Evolutionary conservation across 139 green algal species (phyloP).

Genomic region (Chloropicon primus): DNA sequence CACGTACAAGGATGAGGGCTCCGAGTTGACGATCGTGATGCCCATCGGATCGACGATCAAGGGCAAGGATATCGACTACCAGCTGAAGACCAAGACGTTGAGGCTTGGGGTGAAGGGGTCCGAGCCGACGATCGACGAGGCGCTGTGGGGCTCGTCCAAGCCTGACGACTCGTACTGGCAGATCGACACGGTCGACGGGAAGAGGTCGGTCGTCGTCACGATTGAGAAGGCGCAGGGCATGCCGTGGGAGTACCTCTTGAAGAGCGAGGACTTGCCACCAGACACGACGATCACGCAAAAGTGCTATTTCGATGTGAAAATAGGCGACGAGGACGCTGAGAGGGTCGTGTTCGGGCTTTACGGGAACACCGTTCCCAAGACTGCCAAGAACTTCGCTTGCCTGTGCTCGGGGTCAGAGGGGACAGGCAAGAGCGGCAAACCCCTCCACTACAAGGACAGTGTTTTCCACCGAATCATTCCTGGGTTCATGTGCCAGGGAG

Average conservation of each 20-base stretch:
- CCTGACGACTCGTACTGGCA: constrained; percentile 15
- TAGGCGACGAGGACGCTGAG: constrained; percentile 34
- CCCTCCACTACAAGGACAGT: not conserved
- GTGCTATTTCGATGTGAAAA: constrained; percentile 13
- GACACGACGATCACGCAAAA: constrained; percentile 29
- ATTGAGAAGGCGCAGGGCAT: constrained; percentile 6
- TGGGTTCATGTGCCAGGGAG: constrained; percentile 7
- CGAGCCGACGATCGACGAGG: not conserved
- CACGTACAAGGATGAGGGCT: not conserved
- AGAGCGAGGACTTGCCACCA: constrained; percentile 6
- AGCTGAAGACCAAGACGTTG: not conserved
- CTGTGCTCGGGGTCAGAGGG: constrained; percentile 6
- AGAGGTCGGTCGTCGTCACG: not conserved
- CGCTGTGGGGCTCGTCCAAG: not conserved
- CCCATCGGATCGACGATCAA: not conserved
- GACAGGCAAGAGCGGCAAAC: not conserved
- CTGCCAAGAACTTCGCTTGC: constrained; percentile 29
- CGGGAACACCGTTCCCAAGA: constrained; percentile 67
- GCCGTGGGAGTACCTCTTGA: constrained; percentile 7
- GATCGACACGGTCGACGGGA: constrained; percentile 4
- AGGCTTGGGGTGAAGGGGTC: not conserved
- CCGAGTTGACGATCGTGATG: not conserved
- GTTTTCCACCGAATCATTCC: not conserved
- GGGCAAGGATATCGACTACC: not conserved
- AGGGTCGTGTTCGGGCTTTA: constrained; percentile 69